These are phyloP conservation scores for Dendrocalamus latiflorus DNA, from an alignment of 202 grass and related monocot genomes.

Conservation along the genomic window DNA sequence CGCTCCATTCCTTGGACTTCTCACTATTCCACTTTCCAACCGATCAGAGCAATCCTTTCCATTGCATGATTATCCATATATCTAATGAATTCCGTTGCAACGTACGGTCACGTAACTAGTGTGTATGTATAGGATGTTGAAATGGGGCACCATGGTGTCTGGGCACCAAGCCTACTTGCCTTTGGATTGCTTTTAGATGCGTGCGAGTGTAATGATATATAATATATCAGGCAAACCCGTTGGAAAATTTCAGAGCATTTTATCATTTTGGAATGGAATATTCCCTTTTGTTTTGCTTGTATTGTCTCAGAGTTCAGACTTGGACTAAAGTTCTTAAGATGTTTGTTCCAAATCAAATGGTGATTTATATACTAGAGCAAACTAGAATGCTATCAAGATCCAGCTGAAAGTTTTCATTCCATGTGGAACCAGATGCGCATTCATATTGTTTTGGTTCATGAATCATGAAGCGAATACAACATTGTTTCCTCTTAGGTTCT, in stretches of 20 bases:
- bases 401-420: background rate
- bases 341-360: background rate
- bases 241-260: background rate
- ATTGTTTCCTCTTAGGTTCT: conserved; percentile 59
- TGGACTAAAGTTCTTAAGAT: background rate
- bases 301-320: background rate
- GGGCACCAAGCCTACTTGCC: too few species aligned
- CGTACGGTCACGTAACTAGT: too few species aligned
- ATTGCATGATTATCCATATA: too few species aligned
- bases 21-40: too few species aligned
- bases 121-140: too few species aligned
- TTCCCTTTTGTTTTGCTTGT: background rate
- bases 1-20: too few species aligned
- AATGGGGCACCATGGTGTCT: too few species aligned
- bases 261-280: background rate
- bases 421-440: background rate
- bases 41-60: too few species aligned
- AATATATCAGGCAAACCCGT: too few species aligned
- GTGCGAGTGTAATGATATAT: too few species aligned
- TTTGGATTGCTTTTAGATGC: too few species aligned
- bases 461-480: background rate
- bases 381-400: conserved; percentile 4
- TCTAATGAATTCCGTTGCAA: too few species aligned
- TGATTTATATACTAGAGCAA: background rate
- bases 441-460: background rate